Conservation (phyloP, 2,329 filamentous ascomycete species). For the Ascochyta pisi region DNA sequence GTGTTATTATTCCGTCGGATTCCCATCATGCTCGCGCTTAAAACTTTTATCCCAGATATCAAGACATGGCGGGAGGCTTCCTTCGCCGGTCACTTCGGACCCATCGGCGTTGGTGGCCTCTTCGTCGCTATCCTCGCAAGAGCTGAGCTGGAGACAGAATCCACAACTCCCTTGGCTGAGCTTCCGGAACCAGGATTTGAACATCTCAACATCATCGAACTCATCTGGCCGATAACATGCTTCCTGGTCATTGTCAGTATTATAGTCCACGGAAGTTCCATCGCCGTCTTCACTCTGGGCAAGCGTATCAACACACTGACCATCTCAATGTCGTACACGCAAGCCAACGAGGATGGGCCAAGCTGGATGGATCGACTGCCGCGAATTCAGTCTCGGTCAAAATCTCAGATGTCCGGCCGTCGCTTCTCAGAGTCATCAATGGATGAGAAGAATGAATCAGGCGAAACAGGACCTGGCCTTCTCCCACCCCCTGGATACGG, state of each 20-base stretch:
- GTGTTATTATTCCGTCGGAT: constrained; percentile 96
- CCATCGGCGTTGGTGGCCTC: constrained; percentile 95
- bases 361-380: constrained; percentile 96
- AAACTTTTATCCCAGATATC: constrained; percentile 92
- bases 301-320: constrained; percentile 98
- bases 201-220: constrained; percentile 74
- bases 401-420: constrained; percentile 73
- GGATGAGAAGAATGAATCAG: constrained; percentile 62
- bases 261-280: constrained; percentile 94
- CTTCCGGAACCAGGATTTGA: constrained; percentile 65
- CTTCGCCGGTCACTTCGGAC: constrained; percentile 96
- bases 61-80: constrained; percentile 98
- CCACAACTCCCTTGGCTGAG: constrained; percentile 74
- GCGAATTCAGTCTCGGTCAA: constrained; percentile 80
- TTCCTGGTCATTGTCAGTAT: constrained; percentile 96
- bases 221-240: constrained; percentile 95
- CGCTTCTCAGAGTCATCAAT: constrained; percentile 67
- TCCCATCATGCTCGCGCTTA: constrained; percentile 89
- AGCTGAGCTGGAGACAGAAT: constrained; percentile 82
- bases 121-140: constrained; percentile 92
- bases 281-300: constrained; percentile 95
- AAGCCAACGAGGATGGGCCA: constrained; percentile 84
- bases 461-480: constrained; percentile 67
- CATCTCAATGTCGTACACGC: constrained; percentile 94
- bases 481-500: constrained; percentile 75